phyloP scores from a whole-genome alignment of 306 rosid species.

The Corylus americana region DNA sequence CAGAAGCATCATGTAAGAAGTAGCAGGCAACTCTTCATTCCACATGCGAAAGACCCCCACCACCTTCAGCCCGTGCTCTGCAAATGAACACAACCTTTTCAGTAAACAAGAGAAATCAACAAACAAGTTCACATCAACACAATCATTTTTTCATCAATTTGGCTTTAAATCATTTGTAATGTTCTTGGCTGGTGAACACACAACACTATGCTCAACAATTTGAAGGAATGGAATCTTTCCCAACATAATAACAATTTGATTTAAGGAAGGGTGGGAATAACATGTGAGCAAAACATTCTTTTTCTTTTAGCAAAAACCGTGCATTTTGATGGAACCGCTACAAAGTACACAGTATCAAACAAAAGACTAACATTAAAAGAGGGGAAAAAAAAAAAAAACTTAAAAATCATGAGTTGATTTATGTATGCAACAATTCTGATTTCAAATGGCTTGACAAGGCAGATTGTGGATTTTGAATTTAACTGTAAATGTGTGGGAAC shows the following conservation, averaged over 20 bases:
- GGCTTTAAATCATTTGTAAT: slow-evolving; percentile 1
- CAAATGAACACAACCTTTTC: slow-evolving; percentile 17
- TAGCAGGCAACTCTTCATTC: slow-evolving; percentile 45
- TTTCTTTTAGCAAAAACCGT: too few relatives aligned
- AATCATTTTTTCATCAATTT: background rate
- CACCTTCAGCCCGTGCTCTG: slow-evolving; percentile 80
- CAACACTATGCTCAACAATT: background rate
- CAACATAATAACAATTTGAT: too few relatives aligned
- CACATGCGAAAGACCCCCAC: slow-evolving; percentile 81
- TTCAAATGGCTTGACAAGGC: background rate
- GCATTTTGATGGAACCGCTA: background rate
- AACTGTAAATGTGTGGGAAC: background rate
- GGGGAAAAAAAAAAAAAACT: background rate
- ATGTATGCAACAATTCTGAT: background rate
- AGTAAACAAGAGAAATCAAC: background rate
- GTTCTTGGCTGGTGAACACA: background rate
- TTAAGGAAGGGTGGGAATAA: too few relatives aligned
- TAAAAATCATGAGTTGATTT: background rate
- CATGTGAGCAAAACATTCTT: too few relatives aligned
- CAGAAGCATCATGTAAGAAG: background rate
- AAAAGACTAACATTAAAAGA: background rate
- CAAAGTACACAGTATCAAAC: background rate
- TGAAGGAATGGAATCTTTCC: too few relatives aligned
- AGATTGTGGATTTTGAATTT: background rate
- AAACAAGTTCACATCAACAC: background rate